Evolutionary conservation across 2,329 filamentous ascomycete genomes (phyloP), one percentile per base, ranked within the genome.

Genomic region (Graphilbum sp.): DNA sequence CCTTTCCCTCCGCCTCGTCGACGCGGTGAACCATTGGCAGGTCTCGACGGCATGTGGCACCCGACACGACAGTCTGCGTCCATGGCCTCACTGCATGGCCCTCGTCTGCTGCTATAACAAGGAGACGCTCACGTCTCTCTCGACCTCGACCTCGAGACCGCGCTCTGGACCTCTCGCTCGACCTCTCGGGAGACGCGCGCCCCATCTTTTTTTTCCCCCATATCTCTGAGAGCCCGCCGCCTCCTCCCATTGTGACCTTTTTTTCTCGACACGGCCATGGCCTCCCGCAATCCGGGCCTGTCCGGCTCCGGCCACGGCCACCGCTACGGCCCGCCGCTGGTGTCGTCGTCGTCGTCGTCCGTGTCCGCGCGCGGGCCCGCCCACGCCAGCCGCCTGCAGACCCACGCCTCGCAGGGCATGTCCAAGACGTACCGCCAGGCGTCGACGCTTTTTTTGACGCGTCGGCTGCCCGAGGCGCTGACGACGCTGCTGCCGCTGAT

Each of bases 341-440:
- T 56, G 16, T 50, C 66, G 5, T 53, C 50, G 24, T 60, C 73
- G 40, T 74, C 78, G 32, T 74, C 73, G 39, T 81, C 83, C 43
- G 72, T 64, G 21, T 62, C 68, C 19, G 60, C 69, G 32, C 75
- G 77, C 38, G 72, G 75, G 38, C 67, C 68, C 30, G 16, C 11
- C 12, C 30, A 32, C 16, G 17, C 30, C 24, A 6, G 16, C 17
- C 15, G 16, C 31, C 32, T 21, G 17, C 21, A 34, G 32, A 38
- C 19, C 39, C 29, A 34, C 15, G 41, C 41, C 15, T 32, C 36
- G 39, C 43, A 35, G 42, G 74, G 82, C 51, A 81, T 94, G 51
- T 90, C 88, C 48, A 90, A 90, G 59, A 81, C 81, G 23, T 96
- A 96, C 62, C 84, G 88, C 47, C 86, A 94, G 62, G 83, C 90